A percentile compares a stretch with the other conserved stretches of the same genome.
Evolutionary conservation across 495 filamentous ascomycete genomes (phyloP).

Genomic region (Podospora pseudocomata): DNA sequence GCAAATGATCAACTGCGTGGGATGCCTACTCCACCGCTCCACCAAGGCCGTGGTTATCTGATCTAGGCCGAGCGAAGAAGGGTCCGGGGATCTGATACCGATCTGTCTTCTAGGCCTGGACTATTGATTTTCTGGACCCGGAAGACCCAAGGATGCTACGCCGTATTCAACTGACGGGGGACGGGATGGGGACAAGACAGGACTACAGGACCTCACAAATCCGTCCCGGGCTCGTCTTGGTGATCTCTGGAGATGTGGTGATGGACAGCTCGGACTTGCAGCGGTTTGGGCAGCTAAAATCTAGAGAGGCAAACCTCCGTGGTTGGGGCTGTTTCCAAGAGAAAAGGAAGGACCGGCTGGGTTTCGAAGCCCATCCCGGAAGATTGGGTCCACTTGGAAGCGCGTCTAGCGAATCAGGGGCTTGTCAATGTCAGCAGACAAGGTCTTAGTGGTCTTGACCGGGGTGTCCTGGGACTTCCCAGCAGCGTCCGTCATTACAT

Average conservation of each 20-base stretch:
- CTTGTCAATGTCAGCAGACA: conserved; percentile 33
- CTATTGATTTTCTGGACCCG: conserved; percentile 4
- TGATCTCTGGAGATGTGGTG: not conserved
- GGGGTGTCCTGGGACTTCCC: not conserved
- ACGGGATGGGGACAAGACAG: not conserved
- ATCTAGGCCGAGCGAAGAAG: conserved; percentile 17
- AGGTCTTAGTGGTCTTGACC: conserved; percentile 9
- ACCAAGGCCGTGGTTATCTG: conserved; percentile 23
- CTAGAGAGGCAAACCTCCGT: not conserved
- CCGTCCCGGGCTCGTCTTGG: not conserved
- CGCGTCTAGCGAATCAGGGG: conserved; percentile 21
- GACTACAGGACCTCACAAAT: not conserved
- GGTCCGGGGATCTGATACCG: conserved; percentile 10
- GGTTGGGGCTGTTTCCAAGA: not conserved
- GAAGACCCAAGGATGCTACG: not conserved
- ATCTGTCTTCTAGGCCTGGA: not conserved
- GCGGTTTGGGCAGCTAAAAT: conserved; percentile 4
- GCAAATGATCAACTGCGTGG: not conserved
- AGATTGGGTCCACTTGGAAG: conserved; percentile 11
- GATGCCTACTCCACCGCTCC: conserved; percentile 11
- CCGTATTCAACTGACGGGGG: not conserved
- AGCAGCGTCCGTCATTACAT: conserved; percentile 9
- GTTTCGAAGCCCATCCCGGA: conserved; percentile 13
- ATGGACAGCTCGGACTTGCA: not conserved
- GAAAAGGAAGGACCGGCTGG: conserved; percentile 1